Percentiles rank a stretch among this genome's conserved stretches.
Conservation (phyloP, 495 filamentous ascomycete genomes). For the Lophiostoma macrostomum region DNA sequence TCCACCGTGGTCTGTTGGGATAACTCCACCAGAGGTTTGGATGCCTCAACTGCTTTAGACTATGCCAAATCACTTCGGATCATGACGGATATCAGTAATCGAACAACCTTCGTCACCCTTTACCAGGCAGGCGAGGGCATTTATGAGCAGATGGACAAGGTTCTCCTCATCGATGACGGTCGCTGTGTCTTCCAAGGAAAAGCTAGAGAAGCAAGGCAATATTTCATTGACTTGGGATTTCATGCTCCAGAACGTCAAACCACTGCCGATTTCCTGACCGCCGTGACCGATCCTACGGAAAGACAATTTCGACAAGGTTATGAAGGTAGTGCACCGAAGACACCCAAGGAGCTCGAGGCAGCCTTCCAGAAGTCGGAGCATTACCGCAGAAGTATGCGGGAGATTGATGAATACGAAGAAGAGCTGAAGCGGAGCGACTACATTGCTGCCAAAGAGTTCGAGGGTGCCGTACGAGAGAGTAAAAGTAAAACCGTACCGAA, state of each 20-base stretch:
- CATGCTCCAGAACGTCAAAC: conserved; percentile 64
- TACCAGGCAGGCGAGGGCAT: conserved; percentile 84
- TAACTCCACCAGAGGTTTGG: conserved; percentile 78
- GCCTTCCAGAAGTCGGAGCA: conserved; percentile 54
- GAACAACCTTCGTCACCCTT: conserved; percentile 77
- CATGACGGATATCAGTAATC: conserved; percentile 78
- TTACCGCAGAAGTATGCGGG: conserved; percentile 54
- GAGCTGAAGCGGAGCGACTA: conserved; percentile 57
- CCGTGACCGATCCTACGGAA: conserved; percentile 71
- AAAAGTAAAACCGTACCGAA: conserved; percentile 67
- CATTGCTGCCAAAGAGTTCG: conserved; percentile 67
- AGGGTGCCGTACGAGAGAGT: conserved; percentile 63
- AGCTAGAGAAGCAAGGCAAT: conserved; percentile 59
- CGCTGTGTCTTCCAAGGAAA: conserved; percentile 65
- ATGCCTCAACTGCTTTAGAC: conserved; percentile 75
- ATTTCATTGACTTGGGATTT: conserved; percentile 69
- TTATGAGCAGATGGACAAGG: conserved; percentile 78
- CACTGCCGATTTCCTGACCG: conserved; percentile 72
- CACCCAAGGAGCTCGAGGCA: conserved; percentile 60
- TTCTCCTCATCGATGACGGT: conserved; percentile 64
- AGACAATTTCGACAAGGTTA: conserved; percentile 61
- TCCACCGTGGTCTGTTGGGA: conserved; percentile 65
- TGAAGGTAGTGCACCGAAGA: conserved; percentile 60
- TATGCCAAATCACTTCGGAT: conserved; percentile 74
- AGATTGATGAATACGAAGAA: conserved; percentile 59